Conservation (phyloP, 768 basidiomycete species). For the Tylopilus vinaceipallidus region DNA sequence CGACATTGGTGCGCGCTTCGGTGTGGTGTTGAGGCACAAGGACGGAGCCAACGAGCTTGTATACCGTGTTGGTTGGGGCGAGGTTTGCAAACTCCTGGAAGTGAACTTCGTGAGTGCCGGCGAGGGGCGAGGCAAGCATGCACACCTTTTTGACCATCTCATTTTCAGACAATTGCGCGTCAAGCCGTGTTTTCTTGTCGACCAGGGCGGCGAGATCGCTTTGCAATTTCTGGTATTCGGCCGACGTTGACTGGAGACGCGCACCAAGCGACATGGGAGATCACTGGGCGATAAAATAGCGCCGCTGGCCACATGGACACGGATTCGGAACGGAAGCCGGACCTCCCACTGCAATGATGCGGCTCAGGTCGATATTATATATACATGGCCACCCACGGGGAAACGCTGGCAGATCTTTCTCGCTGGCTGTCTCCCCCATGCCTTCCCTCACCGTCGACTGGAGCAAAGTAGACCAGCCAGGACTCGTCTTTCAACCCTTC, state of each 20-base stretch:
- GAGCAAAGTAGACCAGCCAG: slow-evolving; percentile 64
- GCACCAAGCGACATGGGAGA: slow-evolving; percentile 51
- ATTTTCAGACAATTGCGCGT: slow-evolving; percentile 88
- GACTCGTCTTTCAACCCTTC: slow-evolving; percentile 66
- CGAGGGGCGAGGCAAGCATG: not conserved
- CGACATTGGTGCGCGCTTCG: slow-evolving; percentile 86
- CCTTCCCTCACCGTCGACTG: slow-evolving; percentile 44
- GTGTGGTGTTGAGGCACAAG: slow-evolving; percentile 85
- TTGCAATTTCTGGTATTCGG: slow-evolving; percentile 82
- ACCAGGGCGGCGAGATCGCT: slow-evolving; percentile 67
- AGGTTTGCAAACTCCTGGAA: slow-evolving; percentile 78
- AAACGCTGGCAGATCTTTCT: not conserved
- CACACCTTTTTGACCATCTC: slow-evolving; percentile 85
- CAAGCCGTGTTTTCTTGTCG: slow-evolving; percentile 82
- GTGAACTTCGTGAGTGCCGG: not conserved
- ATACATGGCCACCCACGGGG: no score
- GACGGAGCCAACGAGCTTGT: slow-evolving; percentile 89
- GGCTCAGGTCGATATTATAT: no score
- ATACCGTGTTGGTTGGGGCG: slow-evolving; percentile 75
- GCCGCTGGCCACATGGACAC: slow-evolving; percentile 6
- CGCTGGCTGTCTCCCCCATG: slow-evolving; percentile 16
- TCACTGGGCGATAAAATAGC: slow-evolving; percentile 8
- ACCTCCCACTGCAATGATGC: no score
- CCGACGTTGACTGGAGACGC: slow-evolving; percentile 64
- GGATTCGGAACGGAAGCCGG: slow-evolving; percentile 2